Conservation (phyloP, 73 alveolate genomes). For the Paramecium caudatum region DNA sequence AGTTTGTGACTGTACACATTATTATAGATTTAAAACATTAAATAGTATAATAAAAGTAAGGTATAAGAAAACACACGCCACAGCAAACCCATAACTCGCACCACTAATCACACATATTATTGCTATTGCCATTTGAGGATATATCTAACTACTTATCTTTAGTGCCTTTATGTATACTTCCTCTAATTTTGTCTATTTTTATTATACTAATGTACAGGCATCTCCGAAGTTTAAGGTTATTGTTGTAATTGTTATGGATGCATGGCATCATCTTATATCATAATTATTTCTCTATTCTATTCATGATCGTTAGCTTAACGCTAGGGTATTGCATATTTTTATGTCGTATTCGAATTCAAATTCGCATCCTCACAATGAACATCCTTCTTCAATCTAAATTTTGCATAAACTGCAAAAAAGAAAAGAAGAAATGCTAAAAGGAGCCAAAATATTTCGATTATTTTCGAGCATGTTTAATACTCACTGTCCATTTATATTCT, state of each 20-base stretch:
- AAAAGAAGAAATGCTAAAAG: not conserved
- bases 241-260: not conserved
- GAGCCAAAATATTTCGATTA: conserved; percentile 7
- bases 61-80: not conserved
- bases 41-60: not conserved
- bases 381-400: conserved; percentile 41
- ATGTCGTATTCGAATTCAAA: conserved; percentile 38
- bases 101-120: not conserved
- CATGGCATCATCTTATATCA: not conserved
- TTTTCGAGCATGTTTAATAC: conserved; percentile 1
- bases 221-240: not conserved
- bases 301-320: not conserved
- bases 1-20: not conserved
- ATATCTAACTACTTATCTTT: not conserved
- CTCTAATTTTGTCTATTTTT: conserved; percentile 7
- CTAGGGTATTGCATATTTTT: not conserved
- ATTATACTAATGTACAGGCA: not conserved
- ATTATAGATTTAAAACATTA: not conserved
- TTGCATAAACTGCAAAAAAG: conserved; percentile 23
- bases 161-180: conserved; percentile 10
- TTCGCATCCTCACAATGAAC: conserved; percentile 11
- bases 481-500: not conserved
- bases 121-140: not conserved
- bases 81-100: not conserved
- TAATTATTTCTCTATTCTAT: conserved; percentile 2